These are phyloP conservation scores for Osmanthus fragrans DNA, from an alignment of 257 asterid genomes.

Conservation along the genomic window DNA sequence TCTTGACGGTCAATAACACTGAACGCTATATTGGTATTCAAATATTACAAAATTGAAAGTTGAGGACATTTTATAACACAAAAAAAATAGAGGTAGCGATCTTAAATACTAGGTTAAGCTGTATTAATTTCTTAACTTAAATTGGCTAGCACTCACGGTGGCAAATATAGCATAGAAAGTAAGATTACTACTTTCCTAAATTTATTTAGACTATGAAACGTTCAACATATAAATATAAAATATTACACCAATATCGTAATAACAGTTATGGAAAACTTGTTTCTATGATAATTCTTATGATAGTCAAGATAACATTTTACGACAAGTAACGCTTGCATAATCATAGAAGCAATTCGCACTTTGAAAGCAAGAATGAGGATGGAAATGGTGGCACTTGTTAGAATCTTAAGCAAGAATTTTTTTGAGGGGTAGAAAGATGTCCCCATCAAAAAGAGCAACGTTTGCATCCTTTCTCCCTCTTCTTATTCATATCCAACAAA, in stretches of 20 bases:
- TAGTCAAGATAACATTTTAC: background rate
- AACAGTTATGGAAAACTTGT: too few species aligned
- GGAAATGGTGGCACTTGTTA: background rate
- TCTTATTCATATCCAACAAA: too few species aligned
- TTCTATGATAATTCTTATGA: background rate
- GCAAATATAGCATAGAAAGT: background rate
- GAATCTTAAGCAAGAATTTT: background rate
- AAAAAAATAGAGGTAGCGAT: background rate
- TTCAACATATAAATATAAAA: background rate
- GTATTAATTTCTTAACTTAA: too few species aligned
- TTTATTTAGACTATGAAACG: too few species aligned
- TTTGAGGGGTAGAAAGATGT: background rate
- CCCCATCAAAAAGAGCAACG: too few species aligned
- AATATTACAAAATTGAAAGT: background rate
- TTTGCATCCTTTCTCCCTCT: too few species aligned
- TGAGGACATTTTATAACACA: background rate
- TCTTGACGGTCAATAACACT: background rate
- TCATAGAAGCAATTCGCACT: background rate
- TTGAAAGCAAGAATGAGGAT: background rate
- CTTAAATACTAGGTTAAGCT: background rate
- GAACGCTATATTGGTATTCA: background rate
- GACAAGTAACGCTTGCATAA: background rate
- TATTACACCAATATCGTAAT: background rate
- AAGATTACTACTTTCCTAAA: too few species aligned
- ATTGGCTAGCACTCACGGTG: background rate